Evolutionary conservation across 2,329 filamentous ascomycete genomes (phyloP).

Genomic region (Talaromyces piceae): DNA sequence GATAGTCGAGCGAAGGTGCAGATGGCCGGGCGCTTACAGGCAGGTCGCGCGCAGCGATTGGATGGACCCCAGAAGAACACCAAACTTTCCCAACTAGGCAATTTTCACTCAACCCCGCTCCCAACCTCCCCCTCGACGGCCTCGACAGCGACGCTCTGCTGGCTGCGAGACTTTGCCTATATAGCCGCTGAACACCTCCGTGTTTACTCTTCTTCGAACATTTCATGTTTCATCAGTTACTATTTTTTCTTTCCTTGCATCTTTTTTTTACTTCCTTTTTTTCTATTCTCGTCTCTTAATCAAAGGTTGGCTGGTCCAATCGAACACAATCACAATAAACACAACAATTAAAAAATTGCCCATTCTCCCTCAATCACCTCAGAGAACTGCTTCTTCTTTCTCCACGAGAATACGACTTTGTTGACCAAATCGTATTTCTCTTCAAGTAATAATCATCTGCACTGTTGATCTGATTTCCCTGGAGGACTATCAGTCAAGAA

Average conservation of each 20-base stretch:
- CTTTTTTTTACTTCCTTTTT: constrained; percentile 20
- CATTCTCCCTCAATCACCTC: constrained; percentile 11
- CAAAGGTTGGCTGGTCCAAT: constrained; percentile 40
- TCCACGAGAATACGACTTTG: constrained; percentile 21
- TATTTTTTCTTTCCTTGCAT: constrained; percentile 12
- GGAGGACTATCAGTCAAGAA: constrained; percentile 6
- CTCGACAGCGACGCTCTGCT: too few species aligned
- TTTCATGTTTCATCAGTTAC: constrained; percentile 13
- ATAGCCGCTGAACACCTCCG: constrained; percentile 24
- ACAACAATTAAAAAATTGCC: constrained; percentile 7
- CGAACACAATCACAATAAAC: constrained; percentile 14
- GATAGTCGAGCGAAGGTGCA: neutral
- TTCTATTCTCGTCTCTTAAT: constrained; percentile 27
- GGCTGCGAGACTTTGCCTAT: too few species aligned
- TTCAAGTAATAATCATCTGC: constrained; percentile 3
- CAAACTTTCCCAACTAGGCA: neutral
- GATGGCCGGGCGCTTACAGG: neutral
- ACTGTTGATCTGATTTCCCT: constrained; percentile 7
- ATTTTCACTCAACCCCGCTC: constrained; percentile 6
- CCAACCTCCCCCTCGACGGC: neutral
- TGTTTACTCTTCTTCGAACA: constrained; percentile 7
- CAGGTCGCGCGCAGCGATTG: neutral
- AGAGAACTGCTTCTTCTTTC: neutral
- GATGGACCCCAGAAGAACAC: too few species aligned
- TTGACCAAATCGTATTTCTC: constrained; percentile 28